A percentile compares a stretch with the other conserved stretches of the same genome.
Evolutionary conservation across 805 yeast genomes (phyloP).

Genomic region (Kurtzmaniella cleridarum): DNA sequence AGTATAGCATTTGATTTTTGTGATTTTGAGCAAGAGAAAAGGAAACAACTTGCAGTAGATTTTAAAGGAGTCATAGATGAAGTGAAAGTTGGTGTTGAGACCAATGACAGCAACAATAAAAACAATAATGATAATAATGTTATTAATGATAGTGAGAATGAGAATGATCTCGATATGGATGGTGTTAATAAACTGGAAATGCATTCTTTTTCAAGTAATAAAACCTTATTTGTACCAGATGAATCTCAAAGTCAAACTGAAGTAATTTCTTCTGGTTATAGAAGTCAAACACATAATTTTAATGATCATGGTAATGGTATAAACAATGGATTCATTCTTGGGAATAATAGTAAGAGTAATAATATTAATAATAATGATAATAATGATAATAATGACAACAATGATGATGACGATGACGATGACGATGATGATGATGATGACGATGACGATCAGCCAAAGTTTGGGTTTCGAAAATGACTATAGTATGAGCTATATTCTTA

Average conservation of each 20-base stretch:
- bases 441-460: conserved; percentile 28
- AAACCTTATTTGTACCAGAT: conserved; percentile 5
- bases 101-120: neutral
- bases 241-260: conserved; percentile 3
- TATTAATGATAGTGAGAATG: too few relatives aligned
- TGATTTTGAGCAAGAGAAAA: neutral
- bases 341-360: too few relatives aligned
- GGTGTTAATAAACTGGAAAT: conserved; percentile 1
- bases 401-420: conserved; percentile 6
- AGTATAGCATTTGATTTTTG: neutral
- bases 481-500: neutral
- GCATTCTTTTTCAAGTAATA: conserved; percentile 2
- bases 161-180: neutral
- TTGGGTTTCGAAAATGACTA: conserved; percentile 21
- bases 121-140: too few relatives aligned
- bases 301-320: too few relatives aligned
- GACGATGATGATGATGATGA: conserved; percentile 24
- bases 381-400: neutral
- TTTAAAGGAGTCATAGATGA: conserved; percentile 14
- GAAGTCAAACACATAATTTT: neutral
- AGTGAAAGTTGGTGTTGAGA: conserved; percentile 4
- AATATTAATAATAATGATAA: neutral
- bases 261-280: neutral
- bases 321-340: too few relatives aligned
- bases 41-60: conserved; percentile 8